Evolutionary conservation across 202 grass and related monocot species (phyloP), one percentile per base, ranked within the genome.

Genomic region (Musa balbisiana): DNA sequence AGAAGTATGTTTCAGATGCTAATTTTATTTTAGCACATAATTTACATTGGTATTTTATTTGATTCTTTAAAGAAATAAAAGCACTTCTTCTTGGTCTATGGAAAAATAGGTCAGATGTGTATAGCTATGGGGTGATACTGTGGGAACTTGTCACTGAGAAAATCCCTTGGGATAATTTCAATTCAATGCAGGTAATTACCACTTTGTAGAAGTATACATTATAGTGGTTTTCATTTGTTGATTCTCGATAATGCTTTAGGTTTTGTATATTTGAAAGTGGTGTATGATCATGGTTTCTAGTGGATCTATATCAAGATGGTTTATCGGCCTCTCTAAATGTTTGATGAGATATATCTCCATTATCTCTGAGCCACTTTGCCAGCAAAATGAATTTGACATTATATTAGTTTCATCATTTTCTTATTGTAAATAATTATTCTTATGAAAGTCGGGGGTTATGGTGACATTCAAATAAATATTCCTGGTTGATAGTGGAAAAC

Each of bases 81-180:
- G 17, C 21, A 25, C 26, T 16, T 75, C n/a, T 14, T 33, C 29
- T 21, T 86, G 81, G 9, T 73, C 64, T 87, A 63, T 8, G 11
- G 56, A 82, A 82, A 69, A 92, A 69, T 77, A 99, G 95, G 85
- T 95, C 95, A 62, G 95, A 99, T 87, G 95, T 99, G 55, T 99
- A 99, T 83, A 99, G 95, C 72, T 99, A 84, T 60, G 95, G 95
- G 53, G 95, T 99, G 24, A 92, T 99, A 76, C 52, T 99, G 26
- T 99, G 95, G 95, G 95, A 99, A 83, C 95, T 99, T 85, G 82
- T 94, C 60, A 99, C 91, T 49, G 90, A 95, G 76, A 99, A 92
- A 84, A 99, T 99, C 81, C 95, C 95, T 12, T 99, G 95, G 95
- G 95, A 99, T 83, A 92, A 94, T 85, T 85, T 99, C 78, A 99